These are phyloP conservation scores for Westerdykella sp. DNA, from an alignment of 2,329 filamentous ascomycete species.

Conservation along the genomic window DNA sequence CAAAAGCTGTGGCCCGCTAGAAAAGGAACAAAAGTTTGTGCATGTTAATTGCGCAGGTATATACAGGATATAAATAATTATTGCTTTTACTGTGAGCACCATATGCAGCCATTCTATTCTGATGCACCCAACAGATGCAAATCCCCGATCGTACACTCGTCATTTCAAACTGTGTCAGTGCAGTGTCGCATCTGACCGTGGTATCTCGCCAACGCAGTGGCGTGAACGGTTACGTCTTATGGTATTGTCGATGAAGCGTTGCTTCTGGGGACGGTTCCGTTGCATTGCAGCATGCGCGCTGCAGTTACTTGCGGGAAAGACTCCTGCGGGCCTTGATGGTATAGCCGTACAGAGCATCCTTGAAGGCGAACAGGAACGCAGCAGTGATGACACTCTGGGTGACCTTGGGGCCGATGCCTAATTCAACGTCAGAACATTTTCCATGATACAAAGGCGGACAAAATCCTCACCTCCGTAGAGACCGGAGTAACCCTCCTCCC, in stretches of 20 bases:
- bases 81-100: background rate
- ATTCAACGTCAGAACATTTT: constrained; percentile 3
- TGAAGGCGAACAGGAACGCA: constrained; percentile 94
- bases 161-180: background rate
- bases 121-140: background rate
- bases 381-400: constrained; percentile 95
- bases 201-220: too few relatives aligned
- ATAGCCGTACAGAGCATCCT: constrained; percentile 88
- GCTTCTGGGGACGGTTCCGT: background rate
- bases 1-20: too few relatives aligned
- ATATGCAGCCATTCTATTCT: constrained; percentile 5
- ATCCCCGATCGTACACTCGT: too few relatives aligned
- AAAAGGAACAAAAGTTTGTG: background rate
- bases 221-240: too few relatives aligned
- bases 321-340: constrained; percentile 59
- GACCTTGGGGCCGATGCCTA: constrained; percentile 92
- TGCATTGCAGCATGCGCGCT: background rate
- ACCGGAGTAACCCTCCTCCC: constrained; percentile 84
- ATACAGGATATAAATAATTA: constrained; percentile 1
- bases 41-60: constrained; percentile 4
- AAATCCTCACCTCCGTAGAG: constrained; percentile 79
- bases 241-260: too few relatives aligned
- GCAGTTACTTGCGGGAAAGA: constrained; percentile 19
- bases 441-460: background rate
- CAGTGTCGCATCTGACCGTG: background rate